Conservation (phyloP, 257 asterid species). For the Przewalskia tangutica region DNA sequence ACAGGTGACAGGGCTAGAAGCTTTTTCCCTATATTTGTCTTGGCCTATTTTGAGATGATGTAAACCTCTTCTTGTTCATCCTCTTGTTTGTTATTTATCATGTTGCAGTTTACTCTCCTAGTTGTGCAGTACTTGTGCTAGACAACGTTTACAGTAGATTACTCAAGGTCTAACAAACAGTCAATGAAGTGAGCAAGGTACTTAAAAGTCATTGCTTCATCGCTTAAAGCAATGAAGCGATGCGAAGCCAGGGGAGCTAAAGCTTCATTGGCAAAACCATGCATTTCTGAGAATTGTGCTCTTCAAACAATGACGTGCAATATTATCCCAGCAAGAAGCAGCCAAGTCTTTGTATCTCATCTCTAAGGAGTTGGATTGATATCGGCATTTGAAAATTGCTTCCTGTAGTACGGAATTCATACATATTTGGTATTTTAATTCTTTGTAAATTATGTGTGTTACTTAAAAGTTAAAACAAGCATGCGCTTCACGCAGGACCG, state of each 20-base stretch:
- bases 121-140: not conserved
- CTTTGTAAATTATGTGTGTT: not conserved
- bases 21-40: not conserved
- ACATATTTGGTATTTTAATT: not conserved
- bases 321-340: not conserved
- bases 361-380: not conserved
- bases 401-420: not conserved
- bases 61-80: not conserved
- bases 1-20: not conserved
- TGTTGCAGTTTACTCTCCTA: not conserved
- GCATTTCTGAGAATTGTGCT: not conserved
- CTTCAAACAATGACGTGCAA: not conserved
- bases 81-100: not conserved
- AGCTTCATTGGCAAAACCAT: not conserved
- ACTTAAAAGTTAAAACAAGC: not conserved
- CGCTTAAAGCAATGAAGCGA: not conserved
- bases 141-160: not conserved
- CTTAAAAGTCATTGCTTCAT: not conserved
- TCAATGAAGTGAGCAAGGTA: not conserved
- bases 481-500: not conserved
- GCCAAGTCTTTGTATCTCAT: not conserved
- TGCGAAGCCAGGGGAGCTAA: not conserved
- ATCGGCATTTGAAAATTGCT: not conserved
- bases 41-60: not conserved
- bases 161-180: not conserved